Evolutionary conservation across 1,284 basidiomycete genomes (phyloP).

Genomic region (Blastosporella zonata): DNA sequence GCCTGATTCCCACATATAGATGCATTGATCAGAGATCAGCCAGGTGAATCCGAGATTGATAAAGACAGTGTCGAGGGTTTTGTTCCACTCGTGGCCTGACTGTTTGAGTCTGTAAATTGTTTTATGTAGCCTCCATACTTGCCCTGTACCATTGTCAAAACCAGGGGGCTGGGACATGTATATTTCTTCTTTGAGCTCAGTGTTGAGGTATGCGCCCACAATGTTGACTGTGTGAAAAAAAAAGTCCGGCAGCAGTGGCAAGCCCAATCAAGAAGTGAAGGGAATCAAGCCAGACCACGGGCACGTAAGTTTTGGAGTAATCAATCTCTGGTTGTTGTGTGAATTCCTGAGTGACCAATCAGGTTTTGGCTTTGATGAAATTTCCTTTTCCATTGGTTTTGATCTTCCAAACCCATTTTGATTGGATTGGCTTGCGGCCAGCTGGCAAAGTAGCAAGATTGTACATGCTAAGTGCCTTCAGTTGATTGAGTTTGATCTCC

Average conservation of each 20-base stretch:
- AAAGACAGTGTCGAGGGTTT: slow-evolving; percentile 20
- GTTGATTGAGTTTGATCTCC: too few species aligned
- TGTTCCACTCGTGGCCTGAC: slow-evolving; percentile 26
- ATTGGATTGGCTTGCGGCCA: not conserved
- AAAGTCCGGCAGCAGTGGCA: too few species aligned
- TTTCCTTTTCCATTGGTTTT: slow-evolving; percentile 6
- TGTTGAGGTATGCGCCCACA: too few species aligned
- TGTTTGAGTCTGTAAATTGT: slow-evolving; percentile 32
- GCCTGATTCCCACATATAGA: not conserved
- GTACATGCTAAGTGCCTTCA: too few species aligned
- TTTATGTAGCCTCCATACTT: slow-evolving; percentile 22
- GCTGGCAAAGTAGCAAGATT: too few species aligned
- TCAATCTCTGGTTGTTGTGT: slow-evolving; percentile 26
- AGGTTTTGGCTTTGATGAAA: slow-evolving; percentile 9
- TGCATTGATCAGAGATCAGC: slow-evolving; percentile 18
- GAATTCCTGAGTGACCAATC: slow-evolving; percentile 24
- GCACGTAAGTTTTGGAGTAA: slow-evolving; percentile 38
- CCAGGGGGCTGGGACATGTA: too few species aligned
- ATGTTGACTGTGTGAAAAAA: too few species aligned
- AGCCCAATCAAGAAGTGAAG: slow-evolving; percentile 27
- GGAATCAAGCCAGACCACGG: slow-evolving; percentile 31
- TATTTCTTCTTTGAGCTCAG: too few species aligned
- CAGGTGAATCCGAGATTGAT: slow-evolving; percentile 18
- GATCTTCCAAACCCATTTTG: slow-evolving; percentile 8
- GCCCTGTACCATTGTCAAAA: slow-evolving; percentile 18